Base-by-base conservation (phyloP, 2,329 filamentous ascomycete genomes). In the Apiospora kogelbergensis region DNA sequence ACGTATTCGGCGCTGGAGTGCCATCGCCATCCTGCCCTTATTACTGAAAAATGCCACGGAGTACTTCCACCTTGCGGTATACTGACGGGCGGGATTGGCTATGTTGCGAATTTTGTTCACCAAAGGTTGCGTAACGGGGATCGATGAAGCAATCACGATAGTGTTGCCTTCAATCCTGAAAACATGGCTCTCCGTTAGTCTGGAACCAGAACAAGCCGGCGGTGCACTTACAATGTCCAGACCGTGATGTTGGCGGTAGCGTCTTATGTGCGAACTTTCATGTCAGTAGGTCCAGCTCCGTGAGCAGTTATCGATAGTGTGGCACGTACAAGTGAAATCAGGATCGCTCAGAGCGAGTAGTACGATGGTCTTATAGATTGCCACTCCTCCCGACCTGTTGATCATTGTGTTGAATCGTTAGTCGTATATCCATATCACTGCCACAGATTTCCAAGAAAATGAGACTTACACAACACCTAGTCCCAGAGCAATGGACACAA, bases 101-200 rank as follows among this genome's bases (percentile, higher is more conserved):
- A 5, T 60, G 1, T 37, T 9, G 30, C 30, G 13, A 22, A 30
- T 10, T 15, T 45, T 26, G 3, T 45, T 45, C 24, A 65, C 5
- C 2, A 66, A 20, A 10, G 65, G 65, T 22, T 66, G 44, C 42
- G 53, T 2, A 17, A 48, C 33, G 1, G 65, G 65, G 30, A 66
- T 53, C 10, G 42, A 66, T 17, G 65, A 66, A 40, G 65, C 65
- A 6, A 48, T 53, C 17, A 66, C 45, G 9, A 66, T 66, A 20
- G 65, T 48, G 11, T 37, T 66, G 1, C 65, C 65, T 22, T 66
- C 65, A 17, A 66, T 53, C 5, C 65, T 65, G 15, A 1, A 13
- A 10, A 6, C 7, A 13, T n/a, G 10, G 17, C 2, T 22, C 7
- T 11, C 1, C 20, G 9, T 60, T 37, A 60, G 17, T 11, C 7